A percentile compares a stretch with the other conserved stretches of the same genome.
phyloP scores from a whole-genome alignment of 768 basidiomycete genomes.

The Cantharellus cinnabarinus region DNA sequence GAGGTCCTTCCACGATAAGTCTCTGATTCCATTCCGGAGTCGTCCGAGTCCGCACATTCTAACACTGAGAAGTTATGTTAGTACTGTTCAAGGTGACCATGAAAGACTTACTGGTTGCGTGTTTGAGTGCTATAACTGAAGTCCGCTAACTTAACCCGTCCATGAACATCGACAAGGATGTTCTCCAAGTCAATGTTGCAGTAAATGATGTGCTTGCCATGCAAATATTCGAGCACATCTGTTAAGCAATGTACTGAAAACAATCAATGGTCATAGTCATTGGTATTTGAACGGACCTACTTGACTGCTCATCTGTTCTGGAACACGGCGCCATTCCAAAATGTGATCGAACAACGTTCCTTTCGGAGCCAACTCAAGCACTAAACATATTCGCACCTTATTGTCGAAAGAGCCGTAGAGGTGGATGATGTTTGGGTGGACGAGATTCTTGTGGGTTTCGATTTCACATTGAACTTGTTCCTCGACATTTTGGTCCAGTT shows the following conservation, averaged over 20 bases:
- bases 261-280: not conserved
- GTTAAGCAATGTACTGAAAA: conserved; percentile 80
- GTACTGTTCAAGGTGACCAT: not conserved
- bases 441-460: conserved; percentile 89
- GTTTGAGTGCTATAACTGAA: conserved; percentile 99
- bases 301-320: conserved; percentile 61
- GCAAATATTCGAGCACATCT: conserved; percentile 80
- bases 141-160: conserved; percentile 93
- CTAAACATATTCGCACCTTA: conserved; percentile 89
- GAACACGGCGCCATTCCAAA: conserved; percentile 65
- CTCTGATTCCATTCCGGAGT: too few relatives aligned
- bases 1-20: too few relatives aligned
- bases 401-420: conserved; percentile 98
- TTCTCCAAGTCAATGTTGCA: conserved; percentile 99
- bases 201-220: conserved; percentile 93
- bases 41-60: too few relatives aligned
- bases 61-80: conserved; percentile 10
- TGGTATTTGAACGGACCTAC: conserved; percentile 15
- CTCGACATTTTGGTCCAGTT: conserved; percentile 82
- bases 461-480: conserved; percentile 96
- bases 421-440: conserved; percentile 85
- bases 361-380: conserved; percentile 94
- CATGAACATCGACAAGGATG: conserved; percentile 78
- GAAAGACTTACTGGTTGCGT: conserved; percentile 37
- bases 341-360: conserved; percentile 96